Evolutionary conservation across 2,329 filamentous ascomycete species (phyloP).

Genomic region (Aspergillus sergii): DNA sequence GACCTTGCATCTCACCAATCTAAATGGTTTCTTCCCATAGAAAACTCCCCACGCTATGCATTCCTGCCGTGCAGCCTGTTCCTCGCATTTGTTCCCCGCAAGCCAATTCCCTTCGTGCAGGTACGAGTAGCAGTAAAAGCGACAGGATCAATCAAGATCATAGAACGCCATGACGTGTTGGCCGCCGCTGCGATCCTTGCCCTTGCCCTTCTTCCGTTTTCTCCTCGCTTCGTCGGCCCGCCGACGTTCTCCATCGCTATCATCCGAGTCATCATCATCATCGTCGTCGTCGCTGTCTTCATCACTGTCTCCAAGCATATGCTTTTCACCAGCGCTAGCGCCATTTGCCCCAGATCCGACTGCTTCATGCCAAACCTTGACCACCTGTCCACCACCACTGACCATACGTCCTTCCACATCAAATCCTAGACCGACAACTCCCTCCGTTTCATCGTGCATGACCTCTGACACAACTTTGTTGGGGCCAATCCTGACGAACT

Average conservation of each 20-base stretch:
- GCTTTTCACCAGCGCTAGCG: slow-evolving; percentile 36
- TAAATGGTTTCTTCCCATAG: background rate
- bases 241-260: slow-evolving; percentile 51
- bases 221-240: slow-evolving; percentile 49
- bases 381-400: slow-evolving; percentile 78
- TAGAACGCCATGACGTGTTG: slow-evolving; percentile 47
- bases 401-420: slow-evolving; percentile 86
- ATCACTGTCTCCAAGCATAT: slow-evolving; percentile 46
- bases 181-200: slow-evolving; percentile 43
- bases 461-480: slow-evolving; percentile 72
- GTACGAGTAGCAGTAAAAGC: slow-evolving; percentile 17
- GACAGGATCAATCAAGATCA: slow-evolving; percentile 43
- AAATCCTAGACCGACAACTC: slow-evolving; percentile 78
- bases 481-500: slow-evolving; percentile 72
- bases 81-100: background rate
- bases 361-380: slow-evolving; percentile 88
- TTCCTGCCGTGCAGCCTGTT: background rate
- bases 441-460: slow-evolving; percentile 83
- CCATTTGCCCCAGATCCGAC: slow-evolving; percentile 55
- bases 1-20: background rate
- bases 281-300: slow-evolving; percentile 40
- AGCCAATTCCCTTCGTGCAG: background rate
- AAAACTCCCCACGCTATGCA: background rate
- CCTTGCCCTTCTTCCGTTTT: slow-evolving; percentile 49
- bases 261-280: slow-evolving; percentile 43